Evolutionary conservation across 768 basidiomycete genomes (phyloP).

Genomic region (Termitomyces sp.): DNA sequence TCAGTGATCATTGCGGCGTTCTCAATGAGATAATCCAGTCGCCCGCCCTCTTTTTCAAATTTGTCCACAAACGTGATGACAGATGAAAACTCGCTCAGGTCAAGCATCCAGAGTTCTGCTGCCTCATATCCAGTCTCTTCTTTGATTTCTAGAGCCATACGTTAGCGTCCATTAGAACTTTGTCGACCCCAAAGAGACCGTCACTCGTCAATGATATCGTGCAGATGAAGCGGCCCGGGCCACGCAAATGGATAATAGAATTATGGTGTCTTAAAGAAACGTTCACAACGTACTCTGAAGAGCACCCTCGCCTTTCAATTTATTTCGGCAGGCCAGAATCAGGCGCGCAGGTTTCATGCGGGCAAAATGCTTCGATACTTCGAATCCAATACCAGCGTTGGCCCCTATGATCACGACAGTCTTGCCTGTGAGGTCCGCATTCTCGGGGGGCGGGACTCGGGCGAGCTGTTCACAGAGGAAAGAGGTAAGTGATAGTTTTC

Average conservation of each 20-base stretch:
- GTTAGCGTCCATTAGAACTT: neutral
- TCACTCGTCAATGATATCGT: neutral
- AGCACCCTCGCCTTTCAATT: slow-evolving; percentile 30
- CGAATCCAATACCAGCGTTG: slow-evolving; percentile 47
- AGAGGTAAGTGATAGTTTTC: slow-evolving; percentile 9
- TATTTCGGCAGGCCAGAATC: slow-evolving; percentile 33
- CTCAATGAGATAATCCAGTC: slow-evolving; percentile 40
- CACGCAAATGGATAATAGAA: too few relatives aligned
- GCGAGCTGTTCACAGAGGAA: slow-evolving; percentile 18
- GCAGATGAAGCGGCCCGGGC: neutral
- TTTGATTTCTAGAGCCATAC: slow-evolving; percentile 17
- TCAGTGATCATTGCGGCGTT: slow-evolving; percentile 29
- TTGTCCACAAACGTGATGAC: slow-evolving; percentile 33
- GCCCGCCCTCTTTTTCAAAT: slow-evolving; percentile 24
- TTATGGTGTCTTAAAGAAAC: neutral
- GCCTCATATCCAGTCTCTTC: slow-evolving; percentile 26
- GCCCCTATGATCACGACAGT: slow-evolving; percentile 45
- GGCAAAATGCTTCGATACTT: slow-evolving; percentile 42
- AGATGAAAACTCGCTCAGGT: slow-evolving; percentile 36
- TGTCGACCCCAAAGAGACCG: neutral
- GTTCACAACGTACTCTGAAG: slow-evolving; percentile 24
- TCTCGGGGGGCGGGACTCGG: slow-evolving; percentile 22
- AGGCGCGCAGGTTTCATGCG: slow-evolving; percentile 34
- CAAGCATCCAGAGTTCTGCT: slow-evolving; percentile 35
- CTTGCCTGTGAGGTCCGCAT: slow-evolving; percentile 35